These are phyloP conservation scores for Sporothrix inflata DNA, from an alignment of 2,329 filamentous ascomycete genomes.

Conservation along the genomic window DNA sequence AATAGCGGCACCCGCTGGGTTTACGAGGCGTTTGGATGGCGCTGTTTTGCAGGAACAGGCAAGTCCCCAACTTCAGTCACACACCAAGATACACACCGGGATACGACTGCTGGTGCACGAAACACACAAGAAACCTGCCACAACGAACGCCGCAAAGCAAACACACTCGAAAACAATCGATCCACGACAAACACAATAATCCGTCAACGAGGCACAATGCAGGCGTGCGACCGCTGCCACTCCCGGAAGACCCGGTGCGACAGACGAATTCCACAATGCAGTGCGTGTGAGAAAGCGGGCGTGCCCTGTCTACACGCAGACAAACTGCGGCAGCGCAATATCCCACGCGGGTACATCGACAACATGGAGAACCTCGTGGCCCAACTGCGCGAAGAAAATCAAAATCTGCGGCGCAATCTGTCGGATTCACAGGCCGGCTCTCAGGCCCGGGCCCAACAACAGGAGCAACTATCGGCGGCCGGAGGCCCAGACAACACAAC, in stretches of 20 bases:
- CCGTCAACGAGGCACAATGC: constrained; percentile 42
- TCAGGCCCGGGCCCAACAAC: too few species aligned
- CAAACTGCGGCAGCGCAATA: constrained; percentile 28
- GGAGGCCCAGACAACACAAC: not conserved
- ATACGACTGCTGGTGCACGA: too few species aligned
- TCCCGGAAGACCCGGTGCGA: constrained; percentile 33
- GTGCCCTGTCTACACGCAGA: constrained; percentile 29
- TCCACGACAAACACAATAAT: not conserved
- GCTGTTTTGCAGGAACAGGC: not conserved
- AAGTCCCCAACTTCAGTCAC: not conserved
- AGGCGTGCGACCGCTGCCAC: constrained; percentile 34
- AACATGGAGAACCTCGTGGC: constrained; percentile 30
- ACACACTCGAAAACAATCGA: too few species aligned
- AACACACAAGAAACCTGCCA: too few species aligned
- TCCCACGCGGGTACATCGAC: constrained; percentile 32
- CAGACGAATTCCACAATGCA: constrained; percentile 31
- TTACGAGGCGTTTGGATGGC: not conserved
- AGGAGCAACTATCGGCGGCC: not conserved
- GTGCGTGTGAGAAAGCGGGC: constrained; percentile 30
- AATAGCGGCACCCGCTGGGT: not conserved
- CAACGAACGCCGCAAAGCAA: too few species aligned
- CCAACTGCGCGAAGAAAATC: constrained; percentile 30
- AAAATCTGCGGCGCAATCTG: constrained; percentile 11
- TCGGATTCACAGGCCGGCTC: not conserved
- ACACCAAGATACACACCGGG: not conserved